A percentile compares a stretch with the other conserved stretches of the same genome.
Conservation (phyloP, 495 filamentous ascomycete genomes). For the Hyaloscypha bicolor region DNA sequence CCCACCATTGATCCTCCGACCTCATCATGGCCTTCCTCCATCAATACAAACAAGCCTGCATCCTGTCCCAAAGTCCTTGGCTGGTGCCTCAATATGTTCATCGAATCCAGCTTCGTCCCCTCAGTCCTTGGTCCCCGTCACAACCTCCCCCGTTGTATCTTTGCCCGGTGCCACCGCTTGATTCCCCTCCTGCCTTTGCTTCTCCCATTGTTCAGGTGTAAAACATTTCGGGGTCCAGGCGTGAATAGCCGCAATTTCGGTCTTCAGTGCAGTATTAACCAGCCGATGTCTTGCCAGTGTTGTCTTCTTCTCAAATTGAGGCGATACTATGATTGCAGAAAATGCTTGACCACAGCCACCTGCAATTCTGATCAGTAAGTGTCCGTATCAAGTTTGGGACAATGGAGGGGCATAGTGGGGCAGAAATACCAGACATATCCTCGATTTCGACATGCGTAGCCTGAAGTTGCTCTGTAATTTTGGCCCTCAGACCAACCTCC, state of each 20-base stretch:
- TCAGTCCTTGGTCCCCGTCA: constrained; percentile 31
- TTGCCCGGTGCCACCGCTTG: constrained; percentile 31
- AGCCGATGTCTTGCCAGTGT: constrained; percentile 86
- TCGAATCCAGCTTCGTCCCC: not conserved
- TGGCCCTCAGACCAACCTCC: constrained; percentile 63
- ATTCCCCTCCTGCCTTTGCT: constrained; percentile 49
- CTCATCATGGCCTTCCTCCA: not conserved
- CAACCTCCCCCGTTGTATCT: constrained; percentile 30
- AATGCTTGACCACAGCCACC: constrained; percentile 96
- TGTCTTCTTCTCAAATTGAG: constrained; percentile 82
- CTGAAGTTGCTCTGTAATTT: constrained; percentile 71
- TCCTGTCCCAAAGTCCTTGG: not conserved
- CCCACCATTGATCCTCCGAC: not conserved
- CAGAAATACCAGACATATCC: constrained; percentile 80
- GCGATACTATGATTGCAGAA: constrained; percentile 87
- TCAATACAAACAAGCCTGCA: not conserved
- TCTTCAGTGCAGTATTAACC: constrained; percentile 84
- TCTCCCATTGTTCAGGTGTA: constrained; percentile 92
- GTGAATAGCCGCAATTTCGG: constrained; percentile 94
- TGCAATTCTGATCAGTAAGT: constrained; percentile 36
- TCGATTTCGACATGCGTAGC: constrained; percentile 88
- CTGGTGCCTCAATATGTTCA: not conserved
- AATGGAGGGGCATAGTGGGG: constrained; percentile 16
- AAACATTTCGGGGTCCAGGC: constrained; percentile 98
- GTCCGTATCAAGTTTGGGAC: not conserved